A percentile compares a stretch with the other conserved stretches of the same genome.
These are phyloP conservation scores for Avena insularis DNA, from an alignment of 176 grass and related monocot genomes.

Conservation along the genomic window DNA sequence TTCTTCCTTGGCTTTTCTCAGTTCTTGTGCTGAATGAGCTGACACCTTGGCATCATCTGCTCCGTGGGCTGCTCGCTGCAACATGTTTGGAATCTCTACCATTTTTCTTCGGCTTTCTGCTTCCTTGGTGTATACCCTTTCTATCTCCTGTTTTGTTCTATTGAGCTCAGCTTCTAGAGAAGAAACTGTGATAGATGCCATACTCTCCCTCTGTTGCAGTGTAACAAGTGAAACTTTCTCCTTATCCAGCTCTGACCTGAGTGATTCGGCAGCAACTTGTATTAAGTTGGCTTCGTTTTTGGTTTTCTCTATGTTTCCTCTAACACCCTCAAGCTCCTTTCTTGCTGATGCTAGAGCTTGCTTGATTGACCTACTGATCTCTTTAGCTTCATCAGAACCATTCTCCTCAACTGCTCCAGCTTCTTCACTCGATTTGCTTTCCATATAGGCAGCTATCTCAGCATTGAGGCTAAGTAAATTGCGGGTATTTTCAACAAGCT, in stretches of 20 bases:
- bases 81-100: constrained; percentile 76
- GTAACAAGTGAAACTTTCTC: constrained; percentile 69
- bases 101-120: constrained; percentile 68
- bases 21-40: constrained; percentile 64
- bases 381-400: constrained; percentile 58
- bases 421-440: constrained; percentile 66
- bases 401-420: constrained; percentile 42
- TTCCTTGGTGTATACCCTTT: constrained; percentile 71
- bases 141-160: constrained; percentile 70
- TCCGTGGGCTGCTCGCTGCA: constrained; percentile 81
- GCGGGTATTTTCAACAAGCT: constrained; percentile 55
- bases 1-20: constrained; percentile 79
- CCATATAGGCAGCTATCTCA: constrained; percentile 70
- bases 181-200: constrained; percentile 84
- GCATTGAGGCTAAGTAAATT: constrained; percentile 58
- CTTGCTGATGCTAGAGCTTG: constrained; percentile 61
- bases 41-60: constrained; percentile 73
- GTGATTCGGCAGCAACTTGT: constrained; percentile 52
- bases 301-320: constrained; percentile 59
- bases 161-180: constrained; percentile 87
- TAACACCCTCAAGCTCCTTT: constrained; percentile 74
- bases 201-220: constrained; percentile 84
- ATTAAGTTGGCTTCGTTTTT: constrained; percentile 66
- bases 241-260: constrained; percentile 69
- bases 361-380: constrained; percentile 63